phyloP scores from a whole-genome alignment of 2,329 filamentous ascomycete genomes.

The Aureobasidium sp. region DNA sequence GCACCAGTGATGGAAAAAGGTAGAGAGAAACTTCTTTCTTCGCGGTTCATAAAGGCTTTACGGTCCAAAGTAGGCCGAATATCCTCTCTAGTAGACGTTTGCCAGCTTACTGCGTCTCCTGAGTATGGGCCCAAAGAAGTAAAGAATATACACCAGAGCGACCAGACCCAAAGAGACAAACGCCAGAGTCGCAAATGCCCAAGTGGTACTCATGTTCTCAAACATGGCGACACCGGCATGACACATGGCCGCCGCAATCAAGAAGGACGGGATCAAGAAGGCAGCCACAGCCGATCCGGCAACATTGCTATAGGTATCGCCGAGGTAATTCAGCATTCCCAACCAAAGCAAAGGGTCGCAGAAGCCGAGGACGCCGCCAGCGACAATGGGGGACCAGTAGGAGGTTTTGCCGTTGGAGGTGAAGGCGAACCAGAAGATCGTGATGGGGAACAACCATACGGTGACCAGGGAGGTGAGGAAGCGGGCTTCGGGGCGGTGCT shows the following conservation, averaged over 20 bases:
- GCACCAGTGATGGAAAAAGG: background rate
- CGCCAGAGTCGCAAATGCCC: constrained; percentile 13
- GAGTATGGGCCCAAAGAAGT: constrained; percentile 8
- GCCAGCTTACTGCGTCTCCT: constrained; percentile 13
- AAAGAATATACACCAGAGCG: constrained; percentile 12
- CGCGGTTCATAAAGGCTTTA: too few species aligned
- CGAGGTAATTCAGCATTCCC: constrained; percentile 12
- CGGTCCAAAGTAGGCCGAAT: too few species aligned
- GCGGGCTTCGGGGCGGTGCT: constrained; percentile 12
- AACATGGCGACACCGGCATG: constrained; percentile 16
- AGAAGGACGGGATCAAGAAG: constrained; percentile 11
- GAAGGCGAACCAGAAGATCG: constrained; percentile 16
- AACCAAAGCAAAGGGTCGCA: constrained; percentile 15
- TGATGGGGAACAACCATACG: constrained; percentile 13
- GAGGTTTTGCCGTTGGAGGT: constrained; percentile 7
- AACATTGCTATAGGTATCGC: constrained; percentile 13
- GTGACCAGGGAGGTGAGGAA: constrained; percentile 14
- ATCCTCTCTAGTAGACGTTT: background rate
- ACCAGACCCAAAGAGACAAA: constrained; percentile 9
- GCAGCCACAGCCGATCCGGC: constrained; percentile 11
- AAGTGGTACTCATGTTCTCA: constrained; percentile 12
- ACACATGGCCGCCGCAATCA: constrained; percentile 13
- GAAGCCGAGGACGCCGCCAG: constrained; percentile 14
- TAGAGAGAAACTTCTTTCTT: too few species aligned
- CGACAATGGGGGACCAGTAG: constrained; percentile 13